Base-by-base conservation (phyloP, 805 yeast genomes). In the Hanseniaspora hatyaiensis region DNA sequence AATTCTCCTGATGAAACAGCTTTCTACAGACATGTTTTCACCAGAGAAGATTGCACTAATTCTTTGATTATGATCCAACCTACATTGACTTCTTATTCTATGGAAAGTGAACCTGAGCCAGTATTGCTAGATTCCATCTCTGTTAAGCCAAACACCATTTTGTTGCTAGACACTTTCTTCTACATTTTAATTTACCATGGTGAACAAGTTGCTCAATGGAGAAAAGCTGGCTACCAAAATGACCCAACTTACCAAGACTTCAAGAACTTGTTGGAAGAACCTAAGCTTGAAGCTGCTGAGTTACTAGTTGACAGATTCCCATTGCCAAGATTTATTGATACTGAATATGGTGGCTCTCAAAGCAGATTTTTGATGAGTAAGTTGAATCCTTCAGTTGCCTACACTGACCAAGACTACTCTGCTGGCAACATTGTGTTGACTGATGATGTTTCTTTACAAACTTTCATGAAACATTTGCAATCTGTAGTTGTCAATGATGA, bases 1-100 rank as follows among this genome's bases (percentile, higher is more conserved):
- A 88, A 88, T 66, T 92, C 98, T 5, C 98, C 98, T 1, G 99
- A 92, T 69, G 99, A 92, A 69, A 87, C 97, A 37, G 95, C 96
- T 32, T 92, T 88, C 66, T 86, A 89, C 67, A 79, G 96, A 63
- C 98, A 92, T 64, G 80, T 86, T 15, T 75, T 92, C 61, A 74
- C 83, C 61, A 79, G 89, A 54, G 96, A 92, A 60, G 96, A 92
- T 62, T 82, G 89, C 36, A 81, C 82, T 54, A 92, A 89, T 67
- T 83, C 96, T 15, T 70, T 92, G 61, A 84, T 88, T 53, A 92
- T 92, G 96, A 89, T 92, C 54, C 98, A 92, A 68, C 99, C 99
- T 50, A 86, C 97, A 0, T 75, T 92, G 63, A 82, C 89, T 3
- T 77, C 95, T 33, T 89, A 81, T 64, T 74, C 80, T 49, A 77